These are phyloP conservation scores for Pseudogymnoascus sp. DNA, from an alignment of 2,329 filamentous ascomycete genomes.

Conservation along the genomic window DNA sequence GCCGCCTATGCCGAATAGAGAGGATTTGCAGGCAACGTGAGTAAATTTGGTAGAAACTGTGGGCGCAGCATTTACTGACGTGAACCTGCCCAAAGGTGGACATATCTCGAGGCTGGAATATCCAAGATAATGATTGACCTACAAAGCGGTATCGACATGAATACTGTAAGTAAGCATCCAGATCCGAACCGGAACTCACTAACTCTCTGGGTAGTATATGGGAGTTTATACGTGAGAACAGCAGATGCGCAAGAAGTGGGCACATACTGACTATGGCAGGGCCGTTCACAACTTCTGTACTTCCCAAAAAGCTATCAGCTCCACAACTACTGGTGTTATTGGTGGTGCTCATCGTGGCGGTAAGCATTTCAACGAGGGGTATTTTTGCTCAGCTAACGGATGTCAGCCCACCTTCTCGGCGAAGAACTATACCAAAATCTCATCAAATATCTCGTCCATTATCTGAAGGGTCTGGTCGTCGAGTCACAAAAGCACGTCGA, in stretches of 20 bases:
- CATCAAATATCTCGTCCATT: slow-evolving; percentile 71
- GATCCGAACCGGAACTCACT: neutral
- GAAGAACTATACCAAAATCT: slow-evolving; percentile 94
- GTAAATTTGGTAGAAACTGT: slow-evolving; percentile 28
- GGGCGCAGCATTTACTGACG: neutral
- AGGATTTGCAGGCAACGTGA: slow-evolving; percentile 56
- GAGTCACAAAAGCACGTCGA: slow-evolving; percentile 75
- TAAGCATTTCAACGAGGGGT: slow-evolving; percentile 28
- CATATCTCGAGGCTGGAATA: slow-evolving; percentile 79
- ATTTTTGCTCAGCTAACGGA: slow-evolving; percentile 16
- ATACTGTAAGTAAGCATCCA: slow-evolving; percentile 51
- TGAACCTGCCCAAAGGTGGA: slow-evolving; percentile 55
- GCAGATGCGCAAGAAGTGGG: neutral
- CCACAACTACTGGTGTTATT: slow-evolving; percentile 36
- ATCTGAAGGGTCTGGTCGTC: slow-evolving; percentile 61
- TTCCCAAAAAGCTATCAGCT: slow-evolving; percentile 83
- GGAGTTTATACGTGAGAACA: slow-evolving; percentile 74
- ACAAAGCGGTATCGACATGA: slow-evolving; percentile 87
- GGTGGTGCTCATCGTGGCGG: slow-evolving; percentile 63
- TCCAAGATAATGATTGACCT: slow-evolving; percentile 89
- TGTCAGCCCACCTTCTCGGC: slow-evolving; percentile 77
- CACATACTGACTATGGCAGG: slow-evolving; percentile 32
- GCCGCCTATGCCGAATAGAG: slow-evolving; percentile 51
- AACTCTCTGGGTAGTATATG: slow-evolving; percentile 61
- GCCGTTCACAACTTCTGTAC: slow-evolving; percentile 99